Evolutionary conservation across 129 eudicot species (phyloP).

Genomic region (Helianthus annuus): HanXRQr2.0-SUNRISE NC_035445.2:48432217-48432716

Average conservation of each 20-base stretch:
- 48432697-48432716: slow-evolving; percentile 58
- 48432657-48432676: slow-evolving; percentile 48
- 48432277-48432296: not conserved
- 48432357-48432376: too few species aligned
- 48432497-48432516: not conserved
- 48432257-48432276: not conserved
- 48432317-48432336: too few species aligned
- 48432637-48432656: slow-evolving; percentile 67
- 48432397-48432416: too few species aligned
- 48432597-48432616: not conserved
- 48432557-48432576: not conserved
- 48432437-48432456: not conserved
- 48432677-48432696: slow-evolving; percentile 39
- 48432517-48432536: not conserved
- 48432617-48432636: slow-evolving; percentile 37
- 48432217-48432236: not conserved
- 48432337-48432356: too few species aligned
- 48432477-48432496: not conserved
- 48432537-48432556: not conserved
- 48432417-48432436: not conserved
- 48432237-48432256: not conserved
- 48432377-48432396: too few species aligned
- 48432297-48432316: not conserved
- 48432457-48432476: not conserved
- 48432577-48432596: too few species aligned